Evolutionary conservation across 768 basidiomycete genomes (phyloP), one percentile per base, ranked within the genome.

Genomic region (Cystoderma amianthinum): DNA sequence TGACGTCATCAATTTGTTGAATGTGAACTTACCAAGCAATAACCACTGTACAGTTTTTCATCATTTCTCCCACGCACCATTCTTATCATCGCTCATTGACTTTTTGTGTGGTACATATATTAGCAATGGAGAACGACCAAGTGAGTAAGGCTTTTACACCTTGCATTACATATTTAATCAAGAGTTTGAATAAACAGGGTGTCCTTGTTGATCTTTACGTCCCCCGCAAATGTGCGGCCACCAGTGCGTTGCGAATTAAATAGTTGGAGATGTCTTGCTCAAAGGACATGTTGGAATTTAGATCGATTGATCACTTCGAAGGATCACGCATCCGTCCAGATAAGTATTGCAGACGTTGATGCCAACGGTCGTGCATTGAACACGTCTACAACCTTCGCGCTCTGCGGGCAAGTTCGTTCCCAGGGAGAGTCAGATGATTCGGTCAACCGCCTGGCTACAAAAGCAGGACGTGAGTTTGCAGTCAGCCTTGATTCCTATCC

Each of bases 161-260:
- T 20, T 40, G 7, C n/a, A 12, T 25, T 34, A 38, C 30, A 36
- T 25, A n/a, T 21, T 38, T n/a, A 35, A 39, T 36, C 7, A 7
- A 36, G 46, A 40, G 41, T 37, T 13, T 3, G 39, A 33, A 28
- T 25, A 43, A 50, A 30, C 48, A 96, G 90, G 95, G 96, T 71
- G 76, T 89, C 63, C 94, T 99, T 65, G 96, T 99, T 61, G 96
- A 98, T 78, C 93, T 99, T 69, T 99, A 99, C 74, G 94, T 98
- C 61, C 96, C 96, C 68, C 90, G 96, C 78, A 98, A 98, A 70
- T 98, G 96, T 67, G 81, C 92, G 61, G 93, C 94, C 41, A 95
- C 93, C 55, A 94, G 93, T 96, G 60, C 62, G 89, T 80, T 44
- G 45, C 23, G 28, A 22, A 21, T 30, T 36, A 34, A 21, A 23